Evolutionary conservation across 805 yeast species (phyloP).

Genomic region (Ogataea chonburiensis): DNA sequence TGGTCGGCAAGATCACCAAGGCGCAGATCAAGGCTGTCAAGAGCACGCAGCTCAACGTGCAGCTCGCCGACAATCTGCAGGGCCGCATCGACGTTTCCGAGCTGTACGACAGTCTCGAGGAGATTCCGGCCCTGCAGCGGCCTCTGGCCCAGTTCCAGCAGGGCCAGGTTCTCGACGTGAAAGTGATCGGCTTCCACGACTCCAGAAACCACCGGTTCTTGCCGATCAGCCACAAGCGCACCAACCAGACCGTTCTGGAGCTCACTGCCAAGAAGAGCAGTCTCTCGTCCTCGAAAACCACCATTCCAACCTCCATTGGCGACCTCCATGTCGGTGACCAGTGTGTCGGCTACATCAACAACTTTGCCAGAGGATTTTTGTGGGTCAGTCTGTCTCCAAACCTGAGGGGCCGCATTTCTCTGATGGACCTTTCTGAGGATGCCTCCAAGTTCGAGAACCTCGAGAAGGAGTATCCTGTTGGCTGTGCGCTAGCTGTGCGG

Average conservation of each 20-base stretch:
- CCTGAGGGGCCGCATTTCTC: constrained; percentile 62
- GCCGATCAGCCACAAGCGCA: constrained; percentile 59
- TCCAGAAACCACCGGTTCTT: constrained; percentile 63
- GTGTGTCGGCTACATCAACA: constrained; percentile 63
- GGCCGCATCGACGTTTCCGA: constrained; percentile 81
- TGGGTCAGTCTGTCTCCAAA: constrained; percentile 73
- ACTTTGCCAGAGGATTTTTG: constrained; percentile 54
- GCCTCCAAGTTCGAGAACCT: constrained; percentile 46
- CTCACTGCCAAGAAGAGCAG: constrained; percentile 53
- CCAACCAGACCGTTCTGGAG: constrained; percentile 60
- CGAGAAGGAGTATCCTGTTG: constrained; percentile 64
- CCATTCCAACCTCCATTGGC: constrained; percentile 36
- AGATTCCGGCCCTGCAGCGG: constrained; percentile 53
- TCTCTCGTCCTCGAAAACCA: constrained; percentile 22
- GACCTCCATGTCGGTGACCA: constrained; percentile 50
- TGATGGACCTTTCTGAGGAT: constrained; percentile 62
- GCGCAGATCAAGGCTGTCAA: constrained; percentile 63
- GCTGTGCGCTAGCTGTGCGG: constrained; percentile 61
- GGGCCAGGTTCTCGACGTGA: constrained; percentile 59
- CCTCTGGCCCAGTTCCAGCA: constrained; percentile 60
- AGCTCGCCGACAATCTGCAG: constrained; percentile 70
- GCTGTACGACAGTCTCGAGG: constrained; percentile 51
- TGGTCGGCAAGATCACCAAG: constrained; percentile 59
- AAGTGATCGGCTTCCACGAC: constrained; percentile 76
- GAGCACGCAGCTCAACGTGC: constrained; percentile 70